phyloP scores from a whole-genome alignment of 306 rosid species.

The Canavalia gladiata region DNA sequence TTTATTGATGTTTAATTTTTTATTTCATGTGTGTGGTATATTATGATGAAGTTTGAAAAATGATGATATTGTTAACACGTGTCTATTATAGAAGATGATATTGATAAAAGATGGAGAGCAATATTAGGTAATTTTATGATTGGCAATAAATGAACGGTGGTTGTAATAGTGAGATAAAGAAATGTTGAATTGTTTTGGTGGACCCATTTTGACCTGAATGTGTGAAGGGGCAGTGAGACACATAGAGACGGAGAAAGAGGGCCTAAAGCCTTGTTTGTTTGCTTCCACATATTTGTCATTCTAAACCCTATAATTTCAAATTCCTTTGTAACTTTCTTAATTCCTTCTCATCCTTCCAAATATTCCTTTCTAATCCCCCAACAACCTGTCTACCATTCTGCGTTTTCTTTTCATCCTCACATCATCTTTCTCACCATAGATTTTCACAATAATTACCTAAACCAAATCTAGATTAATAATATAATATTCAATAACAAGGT shows the following conservation, averaged over 20 bases:
- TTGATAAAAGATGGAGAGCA: background rate
- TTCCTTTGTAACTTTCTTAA: constrained; percentile 58
- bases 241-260: constrained; percentile 42
- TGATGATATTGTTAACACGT: background rate
- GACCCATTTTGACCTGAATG: constrained; percentile 78
- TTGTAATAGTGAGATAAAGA: constrained; percentile 62
- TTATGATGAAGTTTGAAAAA: background rate
- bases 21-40: no score
- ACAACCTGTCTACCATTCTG: constrained; percentile 57
- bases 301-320: constrained; percentile 56
- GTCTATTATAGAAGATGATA: background rate
- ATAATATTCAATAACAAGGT: no score
- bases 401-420: constrained; percentile 52
- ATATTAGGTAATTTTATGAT: constrained; percentile 45
- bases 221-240: constrained; percentile 47
- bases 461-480: no score
- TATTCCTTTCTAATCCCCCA: constrained; percentile 72
- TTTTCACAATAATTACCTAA: constrained; percentile 44
- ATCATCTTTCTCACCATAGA: constrained; percentile 38
- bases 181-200: constrained; percentile 61
- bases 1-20: no score
- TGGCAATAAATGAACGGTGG: constrained; percentile 54
- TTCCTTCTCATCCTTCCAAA: constrained; percentile 70
- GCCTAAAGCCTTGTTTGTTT: constrained; percentile 78
- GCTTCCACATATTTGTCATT: constrained; percentile 65